These are phyloP conservation scores for Dioscorea cayenensis DNA, from an alignment of 116 monocot genomes.

Conservation along the genomic window DNA sequence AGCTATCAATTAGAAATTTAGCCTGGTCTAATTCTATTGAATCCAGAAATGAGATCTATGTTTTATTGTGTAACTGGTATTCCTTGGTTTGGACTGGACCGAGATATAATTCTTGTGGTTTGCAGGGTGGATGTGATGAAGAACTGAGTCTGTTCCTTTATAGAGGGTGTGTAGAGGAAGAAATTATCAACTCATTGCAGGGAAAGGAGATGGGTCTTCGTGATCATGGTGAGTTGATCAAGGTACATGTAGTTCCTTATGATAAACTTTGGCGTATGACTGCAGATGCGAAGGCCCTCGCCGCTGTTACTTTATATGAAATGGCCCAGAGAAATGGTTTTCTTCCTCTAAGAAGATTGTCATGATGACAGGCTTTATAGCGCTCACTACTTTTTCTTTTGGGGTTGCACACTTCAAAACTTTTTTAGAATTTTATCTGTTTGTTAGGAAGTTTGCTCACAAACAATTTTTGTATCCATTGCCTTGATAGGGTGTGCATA, in stretches of 20 bases:
- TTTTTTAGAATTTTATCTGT: too few species aligned
- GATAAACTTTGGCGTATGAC: conserved; percentile 70
- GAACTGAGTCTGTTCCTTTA: conserved; percentile 84
- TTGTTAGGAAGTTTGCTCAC: too few species aligned
- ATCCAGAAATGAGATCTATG: background rate
- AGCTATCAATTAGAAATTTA: too few species aligned
- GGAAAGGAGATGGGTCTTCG: conserved; percentile 85
- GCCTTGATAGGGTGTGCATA: too few species aligned
- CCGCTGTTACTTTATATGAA: conserved; percentile 74
- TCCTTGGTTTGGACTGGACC: background rate
- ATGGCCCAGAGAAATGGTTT: conserved; percentile 87
- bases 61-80: background rate
- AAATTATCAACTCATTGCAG: conserved; percentile 44
- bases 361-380: too few species aligned
- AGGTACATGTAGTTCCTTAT: conserved; percentile 84
- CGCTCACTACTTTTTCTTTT: too few species aligned
- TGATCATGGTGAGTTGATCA: conserved; percentile 88
- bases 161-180: conserved; percentile 44
- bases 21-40: too few species aligned
- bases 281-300: conserved; percentile 82
- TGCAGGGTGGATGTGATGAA: conserved; percentile 92
- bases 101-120: background rate
- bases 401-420: too few species aligned
- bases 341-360: conserved; percentile 13
- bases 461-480: too few species aligned